Percentiles rank a stretch among this genome's conserved stretches.
Evolutionary conservation across 2,329 filamentous ascomycete genomes (phyloP).

Genomic region (Grosmannia serpens): DNA sequence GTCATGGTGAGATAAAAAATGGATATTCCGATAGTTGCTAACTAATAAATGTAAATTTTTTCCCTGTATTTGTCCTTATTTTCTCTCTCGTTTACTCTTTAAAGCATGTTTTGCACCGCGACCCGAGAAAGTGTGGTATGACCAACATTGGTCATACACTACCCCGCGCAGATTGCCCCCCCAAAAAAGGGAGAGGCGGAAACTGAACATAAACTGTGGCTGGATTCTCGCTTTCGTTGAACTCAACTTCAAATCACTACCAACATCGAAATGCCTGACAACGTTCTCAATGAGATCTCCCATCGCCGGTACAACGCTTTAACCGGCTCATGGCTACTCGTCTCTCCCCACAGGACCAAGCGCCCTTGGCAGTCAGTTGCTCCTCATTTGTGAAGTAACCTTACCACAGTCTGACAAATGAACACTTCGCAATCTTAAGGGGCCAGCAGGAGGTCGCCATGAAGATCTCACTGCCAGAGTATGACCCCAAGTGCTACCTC

Average conservation of each 20-base stretch:
- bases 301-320: slow-evolving; percentile 90
- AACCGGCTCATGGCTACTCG: slow-evolving; percentile 80
- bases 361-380: slow-evolving; percentile 85
- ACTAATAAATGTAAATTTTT: too few relatives aligned
- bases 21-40: too few relatives aligned
- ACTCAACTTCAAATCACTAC: not conserved
- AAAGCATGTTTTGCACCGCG: too few relatives aligned
- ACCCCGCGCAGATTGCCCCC: too few relatives aligned
- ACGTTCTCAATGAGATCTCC: slow-evolving; percentile 87
- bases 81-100: too few relatives aligned
- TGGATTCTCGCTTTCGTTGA: too few relatives aligned
- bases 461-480: slow-evolving; percentile 60
- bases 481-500: slow-evolving; percentile 85
- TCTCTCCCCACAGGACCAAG: slow-evolving; percentile 93
- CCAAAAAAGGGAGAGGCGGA: too few relatives aligned
- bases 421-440: slow-evolving; percentile 30
- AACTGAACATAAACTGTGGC: too few relatives aligned
- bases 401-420: not conserved
- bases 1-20: too few relatives aligned
- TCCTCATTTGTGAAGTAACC: not conserved
- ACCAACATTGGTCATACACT: too few relatives aligned
- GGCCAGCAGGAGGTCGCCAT: slow-evolving; percentile 65
- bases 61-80: too few relatives aligned
- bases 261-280: slow-evolving; percentile 47
- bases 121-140: too few relatives aligned